Evolutionary conservation across 179 eudicot species (phyloP).

Genomic region (Silene vulgaris): DNA sequence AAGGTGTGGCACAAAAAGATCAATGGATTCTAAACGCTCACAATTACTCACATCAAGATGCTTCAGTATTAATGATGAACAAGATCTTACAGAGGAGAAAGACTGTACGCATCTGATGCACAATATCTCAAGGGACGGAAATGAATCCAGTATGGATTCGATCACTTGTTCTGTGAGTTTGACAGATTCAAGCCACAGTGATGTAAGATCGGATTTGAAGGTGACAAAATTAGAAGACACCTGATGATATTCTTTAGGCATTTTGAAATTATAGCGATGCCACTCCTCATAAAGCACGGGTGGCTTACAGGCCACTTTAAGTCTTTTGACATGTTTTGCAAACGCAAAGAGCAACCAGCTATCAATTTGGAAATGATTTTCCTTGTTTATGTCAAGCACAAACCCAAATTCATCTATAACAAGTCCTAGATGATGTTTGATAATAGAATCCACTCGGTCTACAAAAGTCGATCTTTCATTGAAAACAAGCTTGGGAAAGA

Average conservation of each 20-base stretch:
- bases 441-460: slow-evolving; percentile 7
- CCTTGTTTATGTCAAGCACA: not conserved
- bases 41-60: no score
- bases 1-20: no score
- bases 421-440: slow-evolving; percentile 14
- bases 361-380: slow-evolving; percentile 5
- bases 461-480: not conserved
- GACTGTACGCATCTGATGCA: no score
- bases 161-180: no score
- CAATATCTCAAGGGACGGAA: no score
- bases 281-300: not conserved
- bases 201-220: not conserved
- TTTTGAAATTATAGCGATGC: not conserved
- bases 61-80: no score
- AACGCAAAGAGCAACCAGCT: slow-evolving; percentile 19
- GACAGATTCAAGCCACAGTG: not conserved
- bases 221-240: not conserved
- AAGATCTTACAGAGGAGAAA: no score
- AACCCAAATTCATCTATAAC: slow-evolving; percentile 17
- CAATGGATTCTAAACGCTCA: no score
- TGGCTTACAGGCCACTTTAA: not conserved
- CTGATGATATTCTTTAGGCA: not conserved
- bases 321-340: slow-evolving; percentile 5
- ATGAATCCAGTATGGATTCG: no score
- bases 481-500: not conserved